Evolutionary conservation across 73 alveolate species (phyloP).

Genomic region (Paraurostyla sp.): DNA sequence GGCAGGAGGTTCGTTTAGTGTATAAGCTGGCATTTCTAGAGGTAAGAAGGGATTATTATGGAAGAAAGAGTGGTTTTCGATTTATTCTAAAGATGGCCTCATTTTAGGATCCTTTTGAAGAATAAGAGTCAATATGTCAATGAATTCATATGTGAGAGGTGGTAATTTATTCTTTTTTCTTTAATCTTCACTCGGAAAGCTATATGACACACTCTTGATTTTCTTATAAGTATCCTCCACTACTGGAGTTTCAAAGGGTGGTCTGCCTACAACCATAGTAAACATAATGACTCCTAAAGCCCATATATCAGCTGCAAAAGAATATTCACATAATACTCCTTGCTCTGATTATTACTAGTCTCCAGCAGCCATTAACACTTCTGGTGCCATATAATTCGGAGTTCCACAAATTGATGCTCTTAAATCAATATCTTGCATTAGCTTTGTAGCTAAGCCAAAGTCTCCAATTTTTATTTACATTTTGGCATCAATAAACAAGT

Average conservation of each 20-base stretch:
- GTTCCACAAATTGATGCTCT: conserved; percentile 70
- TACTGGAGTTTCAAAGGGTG: conserved; percentile 87
- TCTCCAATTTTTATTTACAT: conserved; percentile 42
- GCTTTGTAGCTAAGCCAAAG: conserved; percentile 63
- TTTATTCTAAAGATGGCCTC: conserved; percentile 91
- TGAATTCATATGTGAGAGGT: conserved; percentile 88
- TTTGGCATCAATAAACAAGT: conserved; percentile 69
- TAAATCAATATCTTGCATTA: conserved; percentile 73
- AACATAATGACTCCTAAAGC: conserved; percentile 79
- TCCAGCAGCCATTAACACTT: conserved; percentile 70
- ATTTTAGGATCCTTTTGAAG: conserved; percentile 90
- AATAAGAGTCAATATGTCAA: conserved; percentile 83
- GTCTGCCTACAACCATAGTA: conserved; percentile 78
- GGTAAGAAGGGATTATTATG: not conserved
- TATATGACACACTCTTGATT: conserved; percentile 76
- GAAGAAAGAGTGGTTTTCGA: conserved; percentile 88
- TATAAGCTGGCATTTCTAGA: not conserved
- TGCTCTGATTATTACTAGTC: conserved; percentile 57
- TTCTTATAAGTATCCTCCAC: conserved; percentile 86
- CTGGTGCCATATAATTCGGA: conserved; percentile 80
- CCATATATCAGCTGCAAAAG: conserved; percentile 87
- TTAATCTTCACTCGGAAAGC: conserved; percentile 86
- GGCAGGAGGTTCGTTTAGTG: not conserved
- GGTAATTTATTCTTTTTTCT: not conserved
- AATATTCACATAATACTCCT: conserved; percentile 75